Percentiles rank a stretch among this genome's conserved stretches.
These are phyloP conservation scores for Papiliotrema terrestris DNA, from an alignment of 1,284 basidiomycete species.

Conservation along the genomic window DNA sequence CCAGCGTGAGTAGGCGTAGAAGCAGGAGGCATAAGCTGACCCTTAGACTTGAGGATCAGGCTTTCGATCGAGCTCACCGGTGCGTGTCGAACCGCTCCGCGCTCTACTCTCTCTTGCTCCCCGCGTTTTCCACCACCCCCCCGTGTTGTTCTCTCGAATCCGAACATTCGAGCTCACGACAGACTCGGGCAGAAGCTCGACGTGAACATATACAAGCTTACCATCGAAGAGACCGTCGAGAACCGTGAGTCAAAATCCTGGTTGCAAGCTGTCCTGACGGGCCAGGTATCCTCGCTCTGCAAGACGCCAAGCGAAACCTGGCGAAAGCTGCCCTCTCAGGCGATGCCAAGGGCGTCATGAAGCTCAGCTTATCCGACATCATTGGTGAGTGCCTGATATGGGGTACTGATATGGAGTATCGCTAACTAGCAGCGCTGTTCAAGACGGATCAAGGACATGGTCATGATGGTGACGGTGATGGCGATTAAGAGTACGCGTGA, in stretches of 20 bases:
- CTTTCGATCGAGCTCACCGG: slow-evolving; percentile 88
- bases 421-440: slow-evolving; percentile 7
- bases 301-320: slow-evolving; percentile 81
- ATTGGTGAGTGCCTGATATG: slow-evolving; percentile 52
- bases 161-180: neutral
- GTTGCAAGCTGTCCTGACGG: neutral
- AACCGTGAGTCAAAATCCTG: slow-evolving; percentile 54
- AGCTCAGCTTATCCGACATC: slow-evolving; percentile 77
- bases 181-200: slow-evolving; percentile 75
- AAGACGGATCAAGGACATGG: neutral
- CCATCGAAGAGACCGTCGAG: slow-evolving; percentile 83
- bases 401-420: neutral
- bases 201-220: slow-evolving; percentile 91
- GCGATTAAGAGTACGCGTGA: neutral
- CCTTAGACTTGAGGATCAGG: slow-evolving; percentile 69
- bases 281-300: slow-evolving; percentile 59
- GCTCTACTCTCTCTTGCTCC: too few species aligned
- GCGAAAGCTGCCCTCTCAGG: slow-evolving; percentile 82
- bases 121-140: too few species aligned
- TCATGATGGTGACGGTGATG: neutral
- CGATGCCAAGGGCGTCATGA: slow-evolving; percentile 71
- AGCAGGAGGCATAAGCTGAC: neutral
- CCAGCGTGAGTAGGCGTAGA: slow-evolving; percentile 55
- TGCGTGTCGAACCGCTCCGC: slow-evolving; percentile 11
- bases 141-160: neutral